Base-by-base conservation (phyloP, 495 filamentous ascomycete species). In the Recurvomyces mirabilis region DNA sequence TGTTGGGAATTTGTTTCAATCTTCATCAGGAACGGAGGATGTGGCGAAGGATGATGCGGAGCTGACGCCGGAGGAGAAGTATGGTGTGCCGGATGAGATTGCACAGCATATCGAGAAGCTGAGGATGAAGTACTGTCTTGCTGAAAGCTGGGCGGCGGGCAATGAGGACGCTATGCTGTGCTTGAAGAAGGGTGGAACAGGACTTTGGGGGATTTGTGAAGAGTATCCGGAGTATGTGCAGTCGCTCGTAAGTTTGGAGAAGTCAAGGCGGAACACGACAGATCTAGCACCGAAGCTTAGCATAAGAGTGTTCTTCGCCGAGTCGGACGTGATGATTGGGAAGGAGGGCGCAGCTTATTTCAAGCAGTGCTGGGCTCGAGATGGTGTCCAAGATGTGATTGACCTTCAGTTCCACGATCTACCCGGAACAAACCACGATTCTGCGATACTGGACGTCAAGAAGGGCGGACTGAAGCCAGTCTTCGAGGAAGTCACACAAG, bases 261-360 rank as follows among this genome's bases (percentile, higher is more conserved):
- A 21, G 33, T 43, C 9, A 31, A 17, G 35, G 4, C 25, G 12
- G 11, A 18, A 11, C 25, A 37, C 12, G 25, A 18, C 5, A 5
- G 11, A 36, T 12, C 10, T 10, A 19, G 33, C 33, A 7, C 17
- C 6, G 17, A 54, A 38, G 32, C 26, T 55, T 28, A 41, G 24
- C 11, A 25, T 55, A 5, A 21, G 43, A 3, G 28, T 30, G 4
- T 51, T 41, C 49, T 55, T 41, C 19, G 52, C 40, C 12, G 52
- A 40, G 21, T 37, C 36, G 3, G 52, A 55, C 29, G 23, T 55
- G 5, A 55, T 55, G 52, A 52, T 55, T 23, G 52, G 40, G 11
- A 32, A 43, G 21, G 41, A 30, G 5, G 52, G 52, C 11, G 7
- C 28, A 24, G 3, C 10, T 24, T 55, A 55, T 28, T 51, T 51